Percentiles rank a stretch among this genome's conserved stretches.
Evolutionary conservation across 306 rosid genomes (phyloP).

Genomic region (Cucumis melo): DNA sequence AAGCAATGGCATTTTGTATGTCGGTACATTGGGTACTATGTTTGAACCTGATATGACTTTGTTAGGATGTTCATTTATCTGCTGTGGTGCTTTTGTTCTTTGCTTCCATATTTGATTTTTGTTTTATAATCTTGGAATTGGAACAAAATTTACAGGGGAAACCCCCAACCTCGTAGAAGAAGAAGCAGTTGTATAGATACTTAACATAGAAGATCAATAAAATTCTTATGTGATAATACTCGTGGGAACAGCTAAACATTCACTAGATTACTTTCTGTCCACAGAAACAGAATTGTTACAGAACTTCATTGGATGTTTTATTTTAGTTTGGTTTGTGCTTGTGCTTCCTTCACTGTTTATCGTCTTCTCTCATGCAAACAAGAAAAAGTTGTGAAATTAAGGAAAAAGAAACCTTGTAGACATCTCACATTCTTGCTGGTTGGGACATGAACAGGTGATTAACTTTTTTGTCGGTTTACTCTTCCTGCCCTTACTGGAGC

Average conservation of each 20-base stretch:
- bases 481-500: constrained; percentile 74
- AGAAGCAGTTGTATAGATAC: neutral
- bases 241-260: neutral
- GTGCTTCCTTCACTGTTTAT: neutral
- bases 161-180: neutral
- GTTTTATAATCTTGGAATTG: neutral
- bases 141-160: neutral
- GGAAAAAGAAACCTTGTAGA: neutral
- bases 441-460: constrained; percentile 40
- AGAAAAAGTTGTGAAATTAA: neutral
- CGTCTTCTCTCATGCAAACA: neutral
- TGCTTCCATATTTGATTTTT: neutral
- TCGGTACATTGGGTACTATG: constrained; percentile 84
- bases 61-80: neutral
- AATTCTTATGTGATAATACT: neutral
- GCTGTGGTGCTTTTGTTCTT: neutral
- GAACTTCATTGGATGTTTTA: neutral
- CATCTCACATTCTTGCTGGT: neutral
- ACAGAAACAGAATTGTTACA: neutral
- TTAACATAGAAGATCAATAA: neutral
- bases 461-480: constrained; percentile 91
- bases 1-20: constrained; percentile 93
- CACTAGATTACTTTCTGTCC: neutral
- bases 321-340: neutral
- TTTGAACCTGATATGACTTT: constrained; percentile 16